phyloP scores from a whole-genome alignment of 148 eudicot species.

The Chenopodium formosanum region DNA sequence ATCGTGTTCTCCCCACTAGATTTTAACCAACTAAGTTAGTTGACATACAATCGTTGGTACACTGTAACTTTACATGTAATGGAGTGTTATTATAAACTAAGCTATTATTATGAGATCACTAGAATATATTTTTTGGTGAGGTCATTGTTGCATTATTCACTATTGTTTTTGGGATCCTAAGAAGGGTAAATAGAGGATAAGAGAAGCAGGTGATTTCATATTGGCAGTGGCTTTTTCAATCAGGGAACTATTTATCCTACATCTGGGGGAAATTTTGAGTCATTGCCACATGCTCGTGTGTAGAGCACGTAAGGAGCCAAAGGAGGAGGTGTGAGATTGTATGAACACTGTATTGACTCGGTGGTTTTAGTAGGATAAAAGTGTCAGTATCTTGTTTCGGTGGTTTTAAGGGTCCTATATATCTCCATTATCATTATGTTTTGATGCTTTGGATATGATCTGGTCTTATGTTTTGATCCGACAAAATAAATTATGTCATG shows the following conservation, averaged over 20 bases:
- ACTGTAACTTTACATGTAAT: not conserved
- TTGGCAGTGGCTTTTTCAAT: not conserved
- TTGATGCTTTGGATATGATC: not conserved
- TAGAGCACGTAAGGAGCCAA: too few species aligned
- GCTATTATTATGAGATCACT: not conserved
- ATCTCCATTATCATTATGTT: not conserved
- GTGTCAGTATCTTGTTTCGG: not conserved
- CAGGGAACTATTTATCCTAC: not conserved
- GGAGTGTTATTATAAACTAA: too few species aligned
- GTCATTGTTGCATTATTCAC: too few species aligned
- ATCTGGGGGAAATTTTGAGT: not conserved
- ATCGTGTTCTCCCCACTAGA: too few species aligned
- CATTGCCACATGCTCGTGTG: too few species aligned
- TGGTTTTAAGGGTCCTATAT: not conserved
- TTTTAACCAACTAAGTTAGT: too few species aligned
- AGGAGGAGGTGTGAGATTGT: too few species aligned
- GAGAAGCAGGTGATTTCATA: too few species aligned
- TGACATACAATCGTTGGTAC: not conserved
- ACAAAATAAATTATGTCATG: not conserved
- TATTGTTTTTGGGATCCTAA: too few species aligned
- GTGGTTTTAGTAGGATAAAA: not conserved
- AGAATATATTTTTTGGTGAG: not conserved
- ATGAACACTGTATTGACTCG: not conserved
- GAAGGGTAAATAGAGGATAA: too few species aligned
- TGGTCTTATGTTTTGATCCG: not conserved